Conservation (phyloP, 2,329 filamentous ascomycete species). For the Ceratocystis smalleyi region DNA sequence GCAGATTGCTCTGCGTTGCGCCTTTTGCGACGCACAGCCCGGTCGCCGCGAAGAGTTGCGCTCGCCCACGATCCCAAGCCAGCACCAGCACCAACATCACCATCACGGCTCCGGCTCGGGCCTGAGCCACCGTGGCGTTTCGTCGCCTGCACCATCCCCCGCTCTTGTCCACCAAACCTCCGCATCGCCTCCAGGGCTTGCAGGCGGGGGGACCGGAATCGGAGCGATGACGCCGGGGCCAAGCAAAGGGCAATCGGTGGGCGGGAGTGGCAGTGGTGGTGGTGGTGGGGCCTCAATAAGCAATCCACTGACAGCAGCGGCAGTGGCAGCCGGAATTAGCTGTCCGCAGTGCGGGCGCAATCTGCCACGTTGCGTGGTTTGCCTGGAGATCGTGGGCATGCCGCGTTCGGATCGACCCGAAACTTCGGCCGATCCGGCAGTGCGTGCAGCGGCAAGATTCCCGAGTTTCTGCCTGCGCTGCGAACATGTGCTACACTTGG, state of each 20-base stretch:
- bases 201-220: neutral
- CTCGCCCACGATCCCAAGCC: conserved; percentile 25
- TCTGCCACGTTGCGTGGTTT: conserved; percentile 51
- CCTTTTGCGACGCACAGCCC: conserved; percentile 54
- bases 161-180: neutral
- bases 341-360: conserved; percentile 53
- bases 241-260: neutral
- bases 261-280: conserved; percentile 18
- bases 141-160: conserved; percentile 1
- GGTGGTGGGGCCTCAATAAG: conserved; percentile 19
- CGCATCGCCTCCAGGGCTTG: conserved; percentile 1
- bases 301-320: conserved; percentile 44
- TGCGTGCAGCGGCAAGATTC: conserved; percentile 39
- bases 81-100: conserved; percentile 16
- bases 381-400: conserved; percentile 49
- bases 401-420: conserved; percentile 45
- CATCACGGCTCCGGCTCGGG: conserved; percentile 9
- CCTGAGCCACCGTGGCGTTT: neutral
- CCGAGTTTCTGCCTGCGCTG: conserved; percentile 55
- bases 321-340: conserved; percentile 44
- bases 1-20: conserved; percentile 60
- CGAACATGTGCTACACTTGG: conserved; percentile 51
- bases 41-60: conserved; percentile 20
- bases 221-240: neutral
- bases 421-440: conserved; percentile 32